Evolutionary conservation across 306 rosid genomes (phyloP).

Genomic region (Begonia peltatifolia): DNA sequence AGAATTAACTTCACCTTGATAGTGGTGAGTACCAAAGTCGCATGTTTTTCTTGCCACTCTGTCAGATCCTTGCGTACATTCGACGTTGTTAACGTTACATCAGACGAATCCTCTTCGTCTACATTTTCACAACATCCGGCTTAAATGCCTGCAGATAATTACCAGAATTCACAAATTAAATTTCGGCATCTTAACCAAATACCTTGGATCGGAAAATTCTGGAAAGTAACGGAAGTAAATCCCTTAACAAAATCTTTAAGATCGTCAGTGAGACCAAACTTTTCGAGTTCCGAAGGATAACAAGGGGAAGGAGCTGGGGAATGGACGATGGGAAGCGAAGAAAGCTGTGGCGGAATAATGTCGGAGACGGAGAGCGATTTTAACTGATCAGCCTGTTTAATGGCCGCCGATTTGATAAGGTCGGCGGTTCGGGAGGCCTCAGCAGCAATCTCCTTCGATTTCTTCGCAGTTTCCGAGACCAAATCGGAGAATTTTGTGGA

Average conservation of each 20-base stretch:
- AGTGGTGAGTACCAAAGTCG: slow-evolving; percentile 69
- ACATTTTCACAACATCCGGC: slow-evolving; percentile 11
- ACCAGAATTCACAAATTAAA: neutral
- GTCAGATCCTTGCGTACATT: slow-evolving; percentile 92
- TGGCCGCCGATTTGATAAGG: slow-evolving; percentile 64
- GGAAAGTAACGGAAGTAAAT: slow-evolving; percentile 76
- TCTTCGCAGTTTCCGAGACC: slow-evolving; percentile 85
- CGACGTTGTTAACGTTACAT: slow-evolving; percentile 37
- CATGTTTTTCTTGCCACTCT: slow-evolving; percentile 96
- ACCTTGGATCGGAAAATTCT: slow-evolving; percentile 76
- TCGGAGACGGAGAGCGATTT: slow-evolving; percentile 61
- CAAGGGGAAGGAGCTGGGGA: slow-evolving; percentile 17
- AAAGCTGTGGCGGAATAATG: slow-evolving; percentile 58
- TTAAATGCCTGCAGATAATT: neutral
- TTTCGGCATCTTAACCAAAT: neutral
- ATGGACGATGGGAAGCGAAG: slow-evolving; percentile 27
- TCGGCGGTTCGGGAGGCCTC: slow-evolving; percentile 93
- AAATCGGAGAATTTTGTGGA: slow-evolving; percentile 68
- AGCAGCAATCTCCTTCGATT: slow-evolving; percentile 83
- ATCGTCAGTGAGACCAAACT: slow-evolving; percentile 67
- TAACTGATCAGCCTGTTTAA: slow-evolving; percentile 77
- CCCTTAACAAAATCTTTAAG: slow-evolving; percentile 79
- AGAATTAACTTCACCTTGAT: slow-evolving; percentile 48
- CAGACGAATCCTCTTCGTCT: slow-evolving; percentile 62
- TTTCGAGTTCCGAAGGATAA: slow-evolving; percentile 32